Base-by-base conservation (phyloP, 2,329 filamentous ascomycete genomes). In the Byssochlamys sp. region DNA sequence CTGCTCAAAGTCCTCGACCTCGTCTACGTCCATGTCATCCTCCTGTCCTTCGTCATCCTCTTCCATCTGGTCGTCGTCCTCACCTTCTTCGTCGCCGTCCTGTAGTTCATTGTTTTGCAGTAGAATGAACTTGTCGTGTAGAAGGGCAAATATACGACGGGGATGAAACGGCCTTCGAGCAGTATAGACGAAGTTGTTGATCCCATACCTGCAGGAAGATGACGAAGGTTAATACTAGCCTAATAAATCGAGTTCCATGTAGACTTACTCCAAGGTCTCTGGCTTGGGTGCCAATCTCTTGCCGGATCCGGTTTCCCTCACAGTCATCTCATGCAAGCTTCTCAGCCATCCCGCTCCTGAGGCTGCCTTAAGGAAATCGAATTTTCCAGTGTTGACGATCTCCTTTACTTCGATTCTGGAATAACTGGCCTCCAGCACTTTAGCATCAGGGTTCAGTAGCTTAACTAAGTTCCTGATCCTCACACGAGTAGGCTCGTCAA, bases 161-260 rank as follows among this genome's bases (percentile, higher is more conserved):
- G 75, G 71, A 53, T 76, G 72, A 55, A 77, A 77, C 14, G 84
- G 84, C 0, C 81, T 74, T 6, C 81, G 76, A 0, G 83, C 80
- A 0, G 78, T 76, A 67, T 90, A 90, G 11, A 90, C 83, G 62
- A 88, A 88, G 66, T 83, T 89, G 35, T 83, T 80, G 10, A 90
- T 85, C 6, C 84, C 85, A 65, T 89, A 89, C 61, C 76, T 79
- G 52, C 28, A 50, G 12, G 45, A 25, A 55, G 12, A 7, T 29
- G 33, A 12, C 2, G 53, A 19, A 50, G 55, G 4, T 35, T 50
- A 27, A 11, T 26, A 39, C 14, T n/a, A 11, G 14, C 25, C 7
- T 52, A 6, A 35, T 45, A 28, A 9, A 35, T 10, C 6, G 29
- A 14, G 25, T 14, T 31, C 4, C 4, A 11, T 29, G 14, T 24